Percentiles rank a stretch among this genome's conserved stretches.
Conservation (phyloP, 257 asterid genomes). For the Penstemon eatonii region DNA sequence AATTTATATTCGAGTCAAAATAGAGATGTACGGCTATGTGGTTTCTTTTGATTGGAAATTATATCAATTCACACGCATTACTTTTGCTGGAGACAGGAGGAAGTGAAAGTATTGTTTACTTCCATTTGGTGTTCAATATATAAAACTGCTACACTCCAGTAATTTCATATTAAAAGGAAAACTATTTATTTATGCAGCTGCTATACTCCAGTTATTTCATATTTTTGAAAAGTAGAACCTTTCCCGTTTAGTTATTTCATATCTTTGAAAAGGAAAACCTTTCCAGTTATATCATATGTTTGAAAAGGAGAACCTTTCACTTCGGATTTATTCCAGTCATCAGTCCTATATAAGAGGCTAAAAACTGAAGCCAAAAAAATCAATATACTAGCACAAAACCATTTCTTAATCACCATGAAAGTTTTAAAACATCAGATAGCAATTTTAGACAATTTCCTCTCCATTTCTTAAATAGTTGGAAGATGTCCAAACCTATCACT, state of each 20-base stretch:
- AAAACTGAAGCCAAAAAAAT: constrained; percentile 6
- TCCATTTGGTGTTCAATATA: constrained; percentile 1
- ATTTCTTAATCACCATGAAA: not conserved
- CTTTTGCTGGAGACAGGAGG: not conserved
- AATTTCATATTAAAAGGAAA: not conserved
- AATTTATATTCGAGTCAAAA: no score
- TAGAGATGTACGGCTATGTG: not conserved
- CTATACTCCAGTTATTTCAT: not conserved
- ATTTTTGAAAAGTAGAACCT: not conserved
- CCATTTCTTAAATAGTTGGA: constrained; percentile 10
- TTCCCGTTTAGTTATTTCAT: not conserved
- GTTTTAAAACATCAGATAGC: constrained; percentile 3
- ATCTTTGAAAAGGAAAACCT: no score
- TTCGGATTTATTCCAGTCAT: not conserved
- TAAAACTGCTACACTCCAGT: not conserved
- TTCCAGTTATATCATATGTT: not conserved
- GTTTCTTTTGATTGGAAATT: not conserved
- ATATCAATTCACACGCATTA: not conserved
- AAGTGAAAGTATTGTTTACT: constrained; percentile 18
- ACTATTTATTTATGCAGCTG: not conserved
- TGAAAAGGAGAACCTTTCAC: not conserved
- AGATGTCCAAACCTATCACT: constrained; percentile 11
- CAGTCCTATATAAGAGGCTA: constrained; percentile 14
- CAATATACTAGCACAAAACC: not conserved
- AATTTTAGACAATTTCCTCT: not conserved